Percentiles rank a stretch among this genome's conserved stretches.
Evolutionary conservation across 2,329 filamentous ascomycete genomes (phyloP).

Genomic region (Penicillium sp.): DNA sequence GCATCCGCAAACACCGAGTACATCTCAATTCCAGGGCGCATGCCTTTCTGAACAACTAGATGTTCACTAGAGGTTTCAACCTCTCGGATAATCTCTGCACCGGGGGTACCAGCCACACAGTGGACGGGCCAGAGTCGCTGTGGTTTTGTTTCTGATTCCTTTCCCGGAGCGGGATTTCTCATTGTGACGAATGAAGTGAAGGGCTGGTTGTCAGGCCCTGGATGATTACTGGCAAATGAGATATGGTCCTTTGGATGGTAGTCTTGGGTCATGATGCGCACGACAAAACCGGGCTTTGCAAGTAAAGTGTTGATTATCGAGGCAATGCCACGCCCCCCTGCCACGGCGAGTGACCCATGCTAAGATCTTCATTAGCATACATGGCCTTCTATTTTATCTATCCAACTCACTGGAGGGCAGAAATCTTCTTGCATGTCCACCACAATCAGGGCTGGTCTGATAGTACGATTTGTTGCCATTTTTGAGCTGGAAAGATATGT

Average conservation of each 20-base stretch:
- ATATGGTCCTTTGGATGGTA: constrained; percentile 76
- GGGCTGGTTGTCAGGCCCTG: constrained; percentile 52
- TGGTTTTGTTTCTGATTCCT: constrained; percentile 54
- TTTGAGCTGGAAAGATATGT: not conserved
- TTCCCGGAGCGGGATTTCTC: constrained; percentile 37
- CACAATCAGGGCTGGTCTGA: constrained; percentile 54
- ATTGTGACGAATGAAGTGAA: constrained; percentile 60
- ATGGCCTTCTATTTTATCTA: not conserved
- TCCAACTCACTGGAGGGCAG: constrained; percentile 64
- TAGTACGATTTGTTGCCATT: constrained; percentile 1
- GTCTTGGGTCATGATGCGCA: constrained; percentile 83
- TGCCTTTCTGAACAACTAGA: constrained; percentile 67
- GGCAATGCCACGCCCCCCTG: constrained; percentile 60
- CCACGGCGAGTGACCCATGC: constrained; percentile 78
- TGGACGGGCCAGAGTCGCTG: constrained; percentile 81
- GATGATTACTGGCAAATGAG: constrained; percentile 79
- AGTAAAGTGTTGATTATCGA: constrained; percentile 67
- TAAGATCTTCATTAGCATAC: constrained; percentile 30
- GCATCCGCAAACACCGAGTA: constrained; percentile 85
- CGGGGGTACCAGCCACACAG: constrained; percentile 67
- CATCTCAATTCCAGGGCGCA: constrained; percentile 69
- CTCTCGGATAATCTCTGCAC: constrained; percentile 65
- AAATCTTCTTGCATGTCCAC: constrained; percentile 94
- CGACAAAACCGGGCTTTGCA: constrained; percentile 53
- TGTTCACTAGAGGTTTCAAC: constrained; percentile 56